Base-by-base conservation (phyloP, 2,329 filamentous ascomycete species). In the Fusarium haematococcum region DNA sequence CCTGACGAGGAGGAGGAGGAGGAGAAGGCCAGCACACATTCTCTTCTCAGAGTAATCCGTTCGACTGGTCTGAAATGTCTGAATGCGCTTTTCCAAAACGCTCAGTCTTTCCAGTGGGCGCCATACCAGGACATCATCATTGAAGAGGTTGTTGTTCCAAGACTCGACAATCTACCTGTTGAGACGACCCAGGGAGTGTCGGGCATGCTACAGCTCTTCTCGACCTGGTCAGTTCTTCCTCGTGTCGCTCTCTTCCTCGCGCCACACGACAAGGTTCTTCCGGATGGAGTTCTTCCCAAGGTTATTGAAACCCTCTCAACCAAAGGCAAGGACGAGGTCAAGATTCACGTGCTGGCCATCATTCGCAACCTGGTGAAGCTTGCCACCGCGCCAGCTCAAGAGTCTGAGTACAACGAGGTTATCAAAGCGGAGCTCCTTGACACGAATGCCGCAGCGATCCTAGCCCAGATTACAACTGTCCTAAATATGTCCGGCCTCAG, bases 171-270 rank as follows among this genome's bases (percentile, higher is more conserved):
- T 67, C 90, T 99, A 63, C 91, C 95, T 0, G 87, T 90, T 6
- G 97, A 99, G 84, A 98, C 94, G 50, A 93, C 95, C 0, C 95
- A 99, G 80, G 94, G 95, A 16, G 87, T 98, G 9, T 98, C 97
- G 4, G 94, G 92, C 18, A 89, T 95, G 45, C 88, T 98, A 70
- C 92, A 92, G 71, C 86, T 99, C 6, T 91, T 99, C 72, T 91
- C 91, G 5, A 93, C 93, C 2, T 98, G 96, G 94, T 92, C 94
- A 5, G 89, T 89, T 67, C 88, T 92, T 25, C 86, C 90, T 0
- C 88, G 87, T 70, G 92, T 91, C 1, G 91, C 92, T 1, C 80
- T 91, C 8, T 94, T 97, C 77, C 87, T 99, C 9, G 82, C 79
- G 9, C 82, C 83, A 10, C 80, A 84, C 59, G 77, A 70, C 11